Base-by-base conservation (phyloP, 768 basidiomycete species). In the Russula sp. region DNA sequence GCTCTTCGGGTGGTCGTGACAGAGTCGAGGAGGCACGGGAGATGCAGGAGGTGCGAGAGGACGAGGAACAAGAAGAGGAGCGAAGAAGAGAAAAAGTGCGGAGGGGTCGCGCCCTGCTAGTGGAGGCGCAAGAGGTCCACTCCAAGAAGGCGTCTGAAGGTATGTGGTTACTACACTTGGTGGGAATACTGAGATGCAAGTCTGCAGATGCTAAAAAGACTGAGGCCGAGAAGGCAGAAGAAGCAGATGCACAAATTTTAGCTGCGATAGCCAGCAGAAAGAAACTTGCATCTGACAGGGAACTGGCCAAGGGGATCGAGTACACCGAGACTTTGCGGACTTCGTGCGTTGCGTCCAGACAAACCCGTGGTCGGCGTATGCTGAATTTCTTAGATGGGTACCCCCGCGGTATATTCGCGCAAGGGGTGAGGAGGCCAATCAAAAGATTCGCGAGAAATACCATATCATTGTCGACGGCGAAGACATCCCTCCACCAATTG, bases 381-480 rank as follows among this genome's bases (percentile, higher is more conserved):
- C 11, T 35, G 32, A 61, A n/a, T n/a, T 20, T 27, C 22, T 18
- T 66, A 97, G 94, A 68, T 99, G 97, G 97, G 75, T 80, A 63
- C 86, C 97, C 35, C 97, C 97, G 45, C 80, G 77, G 59, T 94
- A 89, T 71, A 84, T 99, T 56, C 83, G 87, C 37, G 84, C 88
- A 35, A 79, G 87, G 55, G 75, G 84, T 0, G 78, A 82, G 47
- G 89, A 86, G 52, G 82, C 94, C 62, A 80, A 92, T 71, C 79
- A 84, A 61, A 81, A 79, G 66, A 77, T 96, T 49, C 84, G 96
- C 37, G 92, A 95, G 63, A 92, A 94, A 75, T 85, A 88, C 70
- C 95, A 98, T 73, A 97, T 99, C 72, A 78, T 97, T 18, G 87
- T 91, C n/a, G 93, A 97, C 66, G 95, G 96, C 14, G 89, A 97